Evolutionary conservation across 331 rosid genomes (phyloP), one percentile per base, ranked within the genome.

Genomic region (Quercus tomentella): DNA sequence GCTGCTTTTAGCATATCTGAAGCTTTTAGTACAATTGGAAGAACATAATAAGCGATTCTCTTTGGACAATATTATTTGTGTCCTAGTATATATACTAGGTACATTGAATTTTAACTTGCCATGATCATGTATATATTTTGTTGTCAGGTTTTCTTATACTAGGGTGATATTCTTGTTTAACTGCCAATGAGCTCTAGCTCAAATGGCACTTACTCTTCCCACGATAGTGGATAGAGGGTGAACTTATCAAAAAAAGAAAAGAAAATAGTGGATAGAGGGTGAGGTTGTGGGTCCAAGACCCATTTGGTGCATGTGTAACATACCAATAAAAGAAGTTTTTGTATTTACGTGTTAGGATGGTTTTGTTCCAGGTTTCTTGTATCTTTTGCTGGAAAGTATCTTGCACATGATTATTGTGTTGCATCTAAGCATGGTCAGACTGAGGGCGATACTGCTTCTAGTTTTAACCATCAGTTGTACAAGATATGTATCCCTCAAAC

Each of bases 371-470:
- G 99, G 92, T 88, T 89, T 86, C 97, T 96, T 58, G 81, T 96
- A 78, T 96, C 99, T 31, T 93, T 96, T 79, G 77, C 91, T 37
- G 99, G 99, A 17, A 96, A 89, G 80, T 96, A 96, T 90, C 88
- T 91, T 82, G 84, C 83, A 14, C 81, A 58, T 77, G 86, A 87
- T 74, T 85, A 72, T 77, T 81, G 87, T 70, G 82, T 77, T 52
- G 85, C 81, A 14, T 87, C 84, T 83, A 84, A 93, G 31, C 89
- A 81, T 83, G 76, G 78, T 86, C 86, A 75, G 86, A 70, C 81
- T 5, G 90, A 82, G 70, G 90, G 77, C 65, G 80, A 76, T 60
- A 73, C 75, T 79, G 84, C 85, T 73, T 72, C 90, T 87, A 81
- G 83, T 69, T 83, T 69, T 65, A 89, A 86, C 73, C 86, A 80